A percentile compares a stretch with the other conserved stretches of the same genome.
Conservation (phyloP, 2,329 filamentous ascomycete genomes). For the Trichoderma afroharzianum region DNA sequence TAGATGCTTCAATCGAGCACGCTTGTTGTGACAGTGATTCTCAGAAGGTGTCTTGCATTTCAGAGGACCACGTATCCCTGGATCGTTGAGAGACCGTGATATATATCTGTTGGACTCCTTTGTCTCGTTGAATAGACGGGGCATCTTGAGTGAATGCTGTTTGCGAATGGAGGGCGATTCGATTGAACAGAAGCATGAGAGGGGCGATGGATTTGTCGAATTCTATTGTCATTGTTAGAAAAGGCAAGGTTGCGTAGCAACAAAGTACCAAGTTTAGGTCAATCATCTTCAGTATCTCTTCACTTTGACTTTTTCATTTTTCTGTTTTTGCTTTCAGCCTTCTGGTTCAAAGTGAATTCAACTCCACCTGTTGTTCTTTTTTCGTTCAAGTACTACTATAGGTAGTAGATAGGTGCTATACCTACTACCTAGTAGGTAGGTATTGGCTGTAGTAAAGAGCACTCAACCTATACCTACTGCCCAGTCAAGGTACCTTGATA, state of each 20-base stretch:
- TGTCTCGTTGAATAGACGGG: background rate
- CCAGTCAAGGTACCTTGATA: too few species aligned
- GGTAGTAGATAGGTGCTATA: too few species aligned
- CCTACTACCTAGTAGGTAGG: too few species aligned
- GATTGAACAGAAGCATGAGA: background rate
- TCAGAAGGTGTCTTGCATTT: too few species aligned
- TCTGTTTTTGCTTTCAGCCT: background rate
- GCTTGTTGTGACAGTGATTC: too few species aligned
- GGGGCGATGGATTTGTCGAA: background rate
- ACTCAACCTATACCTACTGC: background rate
- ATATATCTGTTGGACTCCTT: background rate
- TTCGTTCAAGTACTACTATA: background rate
- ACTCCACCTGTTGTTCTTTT: background rate
- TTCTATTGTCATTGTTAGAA: too few species aligned
- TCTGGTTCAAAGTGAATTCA: background rate
- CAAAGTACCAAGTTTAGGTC: background rate
- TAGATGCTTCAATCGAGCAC: background rate
- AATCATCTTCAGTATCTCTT: background rate
- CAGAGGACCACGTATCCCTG: background rate
- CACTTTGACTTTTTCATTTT: background rate
- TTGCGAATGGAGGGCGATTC: background rate
- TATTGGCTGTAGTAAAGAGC: background rate
- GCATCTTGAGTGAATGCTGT: background rate
- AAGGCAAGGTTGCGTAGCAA: background rate
- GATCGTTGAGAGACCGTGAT: background rate